phyloP scores from a whole-genome alignment of 129 eudicot genomes.

The Centaurea solstitialis region DNA sequence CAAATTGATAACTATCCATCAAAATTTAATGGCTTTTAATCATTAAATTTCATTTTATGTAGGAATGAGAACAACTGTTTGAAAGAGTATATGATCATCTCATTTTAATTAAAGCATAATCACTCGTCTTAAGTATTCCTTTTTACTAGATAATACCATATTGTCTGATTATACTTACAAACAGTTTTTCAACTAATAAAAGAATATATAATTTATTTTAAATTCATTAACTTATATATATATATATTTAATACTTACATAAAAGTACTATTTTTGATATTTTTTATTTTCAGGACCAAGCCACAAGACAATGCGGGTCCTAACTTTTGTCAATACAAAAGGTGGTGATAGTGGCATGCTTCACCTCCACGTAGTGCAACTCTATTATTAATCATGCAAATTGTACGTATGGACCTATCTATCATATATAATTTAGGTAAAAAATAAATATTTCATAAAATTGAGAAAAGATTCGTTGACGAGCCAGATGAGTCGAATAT shows the following conservation, averaged over 20 bases:
- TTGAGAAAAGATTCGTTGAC: neutral
- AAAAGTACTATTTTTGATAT: neutral
- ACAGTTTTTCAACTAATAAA: neutral
- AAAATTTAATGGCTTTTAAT: neutral
- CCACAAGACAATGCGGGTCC: neutral
- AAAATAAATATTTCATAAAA: neutral
- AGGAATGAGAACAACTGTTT: neutral
- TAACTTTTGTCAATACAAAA: neutral
- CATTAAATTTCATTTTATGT: neutral
- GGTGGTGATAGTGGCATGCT: neutral
- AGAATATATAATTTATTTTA: neutral
- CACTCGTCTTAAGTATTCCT: no score
- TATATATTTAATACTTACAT: neutral
- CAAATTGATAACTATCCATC: neutral
- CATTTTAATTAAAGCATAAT: no score
- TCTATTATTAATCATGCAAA: neutral
- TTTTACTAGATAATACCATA: no score
- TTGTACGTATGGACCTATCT: neutral
- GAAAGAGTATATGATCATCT: neutral
- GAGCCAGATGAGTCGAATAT: neutral
- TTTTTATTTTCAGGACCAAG: neutral
- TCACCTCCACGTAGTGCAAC: conserved; percentile 2
- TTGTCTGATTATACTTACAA: neutral
- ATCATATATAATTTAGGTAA: neutral
- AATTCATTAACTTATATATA: neutral